These are phyloP conservation scores for Dipodascus geniculatus DNA, from an alignment of 805 yeast genomes.

Conservation along the genomic window DNA sequence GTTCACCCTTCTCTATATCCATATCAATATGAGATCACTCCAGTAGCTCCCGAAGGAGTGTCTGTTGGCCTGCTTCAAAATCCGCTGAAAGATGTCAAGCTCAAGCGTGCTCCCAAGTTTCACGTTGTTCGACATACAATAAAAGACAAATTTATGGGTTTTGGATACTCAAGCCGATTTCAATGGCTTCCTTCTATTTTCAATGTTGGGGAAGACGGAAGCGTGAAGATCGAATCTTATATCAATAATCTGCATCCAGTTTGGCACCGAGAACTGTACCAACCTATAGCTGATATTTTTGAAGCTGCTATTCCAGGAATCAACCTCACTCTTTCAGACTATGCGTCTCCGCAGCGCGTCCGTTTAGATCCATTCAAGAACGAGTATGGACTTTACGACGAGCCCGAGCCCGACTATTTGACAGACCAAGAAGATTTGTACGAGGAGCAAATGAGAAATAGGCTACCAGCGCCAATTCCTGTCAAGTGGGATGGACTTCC, in stretches of 20 bases:
- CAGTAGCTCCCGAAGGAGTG: constrained; percentile 9
- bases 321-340: constrained; percentile 20
- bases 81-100: constrained; percentile 1
- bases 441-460: constrained; percentile 4
- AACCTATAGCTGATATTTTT: constrained; percentile 24
- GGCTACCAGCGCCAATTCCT: neutral
- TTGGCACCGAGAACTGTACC: constrained; percentile 21
- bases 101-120: constrained; percentile 1
- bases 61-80: neutral
- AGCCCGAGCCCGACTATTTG: neutral
- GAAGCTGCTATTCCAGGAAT: constrained; percentile 26
- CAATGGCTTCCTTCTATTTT: constrained; percentile 31
- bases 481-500: neutral
- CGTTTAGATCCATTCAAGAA: constrained; percentile 15
- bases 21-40: constrained; percentile 21
- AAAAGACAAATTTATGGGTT: constrained; percentile 1
- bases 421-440: constrained; percentile 2
- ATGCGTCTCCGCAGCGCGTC: constrained; percentile 12
- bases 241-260: constrained; percentile 33
- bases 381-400: constrained; percentile 12
- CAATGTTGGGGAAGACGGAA: constrained; percentile 7
- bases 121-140: constrained; percentile 1
- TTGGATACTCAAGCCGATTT: constrained; percentile 18
- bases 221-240: constrained; percentile 24
- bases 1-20: constrained; percentile 34